Evolutionary conservation across 345 rosid genomes (phyloP).

Genomic region (Eucalyptus viminalis): DNA sequence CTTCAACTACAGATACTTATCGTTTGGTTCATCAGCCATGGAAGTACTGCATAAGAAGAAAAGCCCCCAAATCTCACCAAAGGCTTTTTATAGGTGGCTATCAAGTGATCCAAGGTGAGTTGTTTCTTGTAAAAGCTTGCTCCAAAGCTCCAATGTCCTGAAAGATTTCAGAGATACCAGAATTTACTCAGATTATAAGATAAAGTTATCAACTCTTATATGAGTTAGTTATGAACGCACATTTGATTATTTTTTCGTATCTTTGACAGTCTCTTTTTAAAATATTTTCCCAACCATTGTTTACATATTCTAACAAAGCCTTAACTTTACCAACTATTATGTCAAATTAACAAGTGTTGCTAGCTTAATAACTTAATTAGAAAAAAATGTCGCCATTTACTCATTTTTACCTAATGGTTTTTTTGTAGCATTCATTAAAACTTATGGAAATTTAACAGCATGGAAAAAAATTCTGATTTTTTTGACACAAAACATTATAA

Average conservation of each 20-base stretch:
- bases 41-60: neutral
- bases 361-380: neutral
- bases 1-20: neutral
- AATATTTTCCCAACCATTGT: neutral
- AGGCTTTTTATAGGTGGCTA: neutral
- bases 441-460: neutral
- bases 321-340: neutral
- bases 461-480: neutral
- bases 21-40: neutral
- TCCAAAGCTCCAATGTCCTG: conserved; percentile 10
- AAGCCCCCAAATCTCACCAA: neutral
- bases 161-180: neutral
- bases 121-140: conserved; percentile 1
- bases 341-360: neutral
- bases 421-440: neutral
- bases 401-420: neutral
- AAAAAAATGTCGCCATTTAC: neutral
- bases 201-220: neutral
- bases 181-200: neutral
- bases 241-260: neutral
- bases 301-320: neutral
- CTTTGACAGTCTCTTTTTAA: neutral
- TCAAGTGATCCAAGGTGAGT: neutral
- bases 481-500: neutral
- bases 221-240: neutral